Base-by-base conservation (phyloP, 305 asterid genomes). In the Fraxinus ornus region DNA sequence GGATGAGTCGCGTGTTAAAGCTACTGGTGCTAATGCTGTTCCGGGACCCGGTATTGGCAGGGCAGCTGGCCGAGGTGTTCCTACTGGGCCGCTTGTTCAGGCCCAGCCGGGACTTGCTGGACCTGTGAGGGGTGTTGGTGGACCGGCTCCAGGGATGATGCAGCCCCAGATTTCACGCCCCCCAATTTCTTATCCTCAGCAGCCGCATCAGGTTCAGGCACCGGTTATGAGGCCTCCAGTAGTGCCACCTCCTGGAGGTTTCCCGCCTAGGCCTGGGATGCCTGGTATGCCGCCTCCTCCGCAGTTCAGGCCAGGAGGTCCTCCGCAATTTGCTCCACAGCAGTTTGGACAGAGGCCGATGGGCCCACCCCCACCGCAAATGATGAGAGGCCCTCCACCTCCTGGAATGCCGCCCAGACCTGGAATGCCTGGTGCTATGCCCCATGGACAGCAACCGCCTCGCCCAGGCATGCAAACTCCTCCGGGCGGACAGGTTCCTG, bases 121-220 rank as follows among this genome's bases (percentile, higher is more conserved):
- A 0, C 98, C 98, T 0, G 92, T 94, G 15, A 85, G 98, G 17
- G 98, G 98, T 0, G 92, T 95, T 35, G 98, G 98, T 41, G 98
- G 98, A 12, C 98, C 98, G 0, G 91, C 95, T 2, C 97, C 98
- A 1, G 95, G 97, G 4, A 95, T 95, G 98, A 95, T 94, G 98
- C 98, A 94, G 89, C 98, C 98, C 7, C 98, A 95, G 90, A 89
- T 95, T 76, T 90, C 98, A 1, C 88, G 98, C 22, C 97, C 97
- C 28, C 97, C 98, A 0, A 85, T 92, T 72, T 81, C 90, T 9
- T 92, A 92, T 72, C 97, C 95, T 15, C 91, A 77, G 83, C 91
- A 89, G 84, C 93, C 87, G 13, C 86, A 87, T 15, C 94, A 72
- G 49, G 90, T 22, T 62, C 71, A 62, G 71, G 15, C 32, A 2